phyloP scores from a whole-genome alignment of 1,284 basidiomycete species.

The Trichosporon asahii region DNA sequence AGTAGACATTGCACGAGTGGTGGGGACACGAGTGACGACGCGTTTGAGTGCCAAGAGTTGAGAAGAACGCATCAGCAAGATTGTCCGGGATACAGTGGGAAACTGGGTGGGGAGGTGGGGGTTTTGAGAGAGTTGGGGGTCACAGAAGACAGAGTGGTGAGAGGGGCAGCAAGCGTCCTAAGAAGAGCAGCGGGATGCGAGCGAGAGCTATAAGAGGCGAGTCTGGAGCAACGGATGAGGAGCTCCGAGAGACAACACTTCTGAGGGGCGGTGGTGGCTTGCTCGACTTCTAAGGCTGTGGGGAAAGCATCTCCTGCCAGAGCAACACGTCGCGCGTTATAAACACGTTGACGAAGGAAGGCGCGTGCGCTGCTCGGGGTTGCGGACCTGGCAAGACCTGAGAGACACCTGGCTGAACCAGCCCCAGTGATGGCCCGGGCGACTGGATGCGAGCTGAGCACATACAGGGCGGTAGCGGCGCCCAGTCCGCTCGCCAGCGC shows the following conservation, averaged over 20 bases:
- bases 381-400: background rate
- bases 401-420: background rate
- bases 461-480: constrained; percentile 4
- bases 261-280: background rate
- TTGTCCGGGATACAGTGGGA: background rate
- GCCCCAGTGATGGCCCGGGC: background rate
- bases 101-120: background rate
- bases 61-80: constrained; percentile 10
- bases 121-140: background rate
- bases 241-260: background rate
- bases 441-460: constrained; percentile 4
- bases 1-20: background rate
- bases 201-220: background rate
- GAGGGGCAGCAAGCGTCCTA: background rate
- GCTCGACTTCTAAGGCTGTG: background rate
- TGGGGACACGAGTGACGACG: background rate
- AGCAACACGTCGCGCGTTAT: background rate
- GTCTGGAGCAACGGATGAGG: background rate
- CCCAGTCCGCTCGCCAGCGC: background rate
- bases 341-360: background rate
- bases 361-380: background rate
- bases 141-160: background rate
- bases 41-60: constrained; percentile 5
- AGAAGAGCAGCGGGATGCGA: background rate
- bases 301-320: background rate